Conservation (phyloP, 306 rosid species). For the Begonia masoniana region DNA sequence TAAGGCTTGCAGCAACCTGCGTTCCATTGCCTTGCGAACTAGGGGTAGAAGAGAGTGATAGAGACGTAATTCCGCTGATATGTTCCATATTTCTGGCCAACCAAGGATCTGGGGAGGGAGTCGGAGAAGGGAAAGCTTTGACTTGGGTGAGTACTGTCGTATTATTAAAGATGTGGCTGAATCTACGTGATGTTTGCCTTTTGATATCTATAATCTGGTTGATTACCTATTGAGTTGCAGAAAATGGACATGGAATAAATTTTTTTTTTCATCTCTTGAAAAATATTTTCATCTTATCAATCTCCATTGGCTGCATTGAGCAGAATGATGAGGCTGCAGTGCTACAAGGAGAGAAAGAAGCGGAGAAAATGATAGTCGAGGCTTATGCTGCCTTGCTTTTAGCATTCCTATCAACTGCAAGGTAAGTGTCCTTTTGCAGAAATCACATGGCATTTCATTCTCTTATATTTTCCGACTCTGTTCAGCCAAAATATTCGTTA, state of each 20-base stretch:
- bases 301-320: conserved; percentile 17
- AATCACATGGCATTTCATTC: neutral
- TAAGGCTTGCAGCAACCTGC: conserved; percentile 41
- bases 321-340: conserved; percentile 78
- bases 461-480: conserved; percentile 3
- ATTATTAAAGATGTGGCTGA: too few species aligned
- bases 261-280: too few species aligned
- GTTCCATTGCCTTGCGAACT: conserved; percentile 26
- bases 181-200: too few species aligned
- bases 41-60: conserved; percentile 38
- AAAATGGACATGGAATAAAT: too few species aligned
- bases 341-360: conserved; percentile 87
- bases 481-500: conserved; percentile 30
- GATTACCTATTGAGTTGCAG: too few species aligned
- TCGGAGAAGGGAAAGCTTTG: conserved; percentile 37
- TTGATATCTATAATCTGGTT: too few species aligned
- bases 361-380: conserved; percentile 63
- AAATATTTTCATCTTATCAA: neutral
- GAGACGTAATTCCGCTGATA: conserved; percentile 38
- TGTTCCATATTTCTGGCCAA: conserved; percentile 93
- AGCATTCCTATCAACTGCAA: conserved; percentile 52
- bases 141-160: conserved; percentile 34
- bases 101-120: conserved; percentile 66
- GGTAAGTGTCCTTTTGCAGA: conserved; percentile 15
- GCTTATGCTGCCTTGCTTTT: conserved; percentile 48